Conservation (phyloP, 345 rosid species). For the Raphanus raphanistrum region DNA sequence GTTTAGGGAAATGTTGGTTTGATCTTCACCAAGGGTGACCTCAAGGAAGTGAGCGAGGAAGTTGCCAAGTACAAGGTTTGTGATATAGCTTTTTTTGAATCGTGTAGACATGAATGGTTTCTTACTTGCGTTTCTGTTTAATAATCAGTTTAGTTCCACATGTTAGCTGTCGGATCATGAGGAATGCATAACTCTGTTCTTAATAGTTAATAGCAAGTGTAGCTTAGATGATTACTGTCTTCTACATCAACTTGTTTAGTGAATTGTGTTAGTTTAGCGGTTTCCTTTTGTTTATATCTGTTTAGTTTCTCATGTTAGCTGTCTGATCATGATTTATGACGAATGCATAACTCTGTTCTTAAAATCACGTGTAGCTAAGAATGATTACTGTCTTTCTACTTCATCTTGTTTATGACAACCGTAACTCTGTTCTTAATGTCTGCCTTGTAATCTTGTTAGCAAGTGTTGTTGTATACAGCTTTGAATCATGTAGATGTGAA, state of each 20-base stretch:
- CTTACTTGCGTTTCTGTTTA: not conserved
- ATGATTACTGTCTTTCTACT: not conserved
- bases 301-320: too few species aligned
- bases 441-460: not conserved
- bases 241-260: too few species aligned
- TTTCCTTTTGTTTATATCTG: too few species aligned
- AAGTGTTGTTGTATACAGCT: not conserved
- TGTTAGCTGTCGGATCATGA: not conserved
- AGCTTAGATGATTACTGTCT: too few species aligned
- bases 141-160: not conserved
- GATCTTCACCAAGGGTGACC: constrained; percentile 95
- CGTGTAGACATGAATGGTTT: not conserved
- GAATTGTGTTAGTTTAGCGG: too few species aligned
- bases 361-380: not conserved
- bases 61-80: constrained; percentile 91
- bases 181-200: not conserved
- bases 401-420: too few species aligned
- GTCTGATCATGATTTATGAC: too few species aligned
- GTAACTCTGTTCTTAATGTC: not conserved
- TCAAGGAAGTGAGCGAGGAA: constrained; percentile 96
- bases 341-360: too few species aligned
- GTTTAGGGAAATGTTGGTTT: constrained; percentile 88
- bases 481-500: not conserved
- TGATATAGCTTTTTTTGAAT: not conserved
- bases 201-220: not conserved